These are phyloP conservation scores for Nicotiana tabacum DNA, from an alignment of 257 asterid species.

Conservation along the genomic window DNA sequence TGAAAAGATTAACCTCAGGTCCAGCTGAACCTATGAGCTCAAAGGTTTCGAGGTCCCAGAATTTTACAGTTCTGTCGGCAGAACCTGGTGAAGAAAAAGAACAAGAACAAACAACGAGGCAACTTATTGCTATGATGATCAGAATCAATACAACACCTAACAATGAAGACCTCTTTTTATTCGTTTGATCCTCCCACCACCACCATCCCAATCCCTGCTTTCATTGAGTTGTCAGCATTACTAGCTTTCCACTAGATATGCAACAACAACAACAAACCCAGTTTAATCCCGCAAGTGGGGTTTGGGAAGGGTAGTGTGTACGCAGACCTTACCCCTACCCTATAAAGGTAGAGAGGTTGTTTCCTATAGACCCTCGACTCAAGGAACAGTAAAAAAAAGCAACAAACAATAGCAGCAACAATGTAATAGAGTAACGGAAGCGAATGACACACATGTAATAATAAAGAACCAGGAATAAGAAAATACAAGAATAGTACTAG, in stretches of 20 bases:
- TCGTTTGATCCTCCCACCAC: constrained; percentile 5
- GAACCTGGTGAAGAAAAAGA: constrained; percentile 60
- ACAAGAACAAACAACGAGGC: constrained; percentile 2
- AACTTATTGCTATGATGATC: neutral
- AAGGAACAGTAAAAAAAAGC: too few species aligned
- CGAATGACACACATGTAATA: too few species aligned
- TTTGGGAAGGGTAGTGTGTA: too few species aligned
- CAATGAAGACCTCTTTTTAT: constrained; percentile 1
- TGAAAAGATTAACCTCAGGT: constrained; percentile 63
- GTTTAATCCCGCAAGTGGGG: too few species aligned
- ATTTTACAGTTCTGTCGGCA: constrained; percentile 90
- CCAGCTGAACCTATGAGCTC: constrained; percentile 95
- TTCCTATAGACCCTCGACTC: too few species aligned
- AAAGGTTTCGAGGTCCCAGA: constrained; percentile 99
- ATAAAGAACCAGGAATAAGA: too few species aligned
- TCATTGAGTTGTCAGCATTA: neutral
- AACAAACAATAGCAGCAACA: too few species aligned
- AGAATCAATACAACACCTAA: neutral
- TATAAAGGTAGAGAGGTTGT: too few species aligned
- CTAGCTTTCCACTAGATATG: neutral
- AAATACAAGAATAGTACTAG: too few species aligned
- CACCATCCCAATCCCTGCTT: constrained; percentile 6
- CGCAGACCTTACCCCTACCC: too few species aligned
- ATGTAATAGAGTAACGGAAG: too few species aligned
- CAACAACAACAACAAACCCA: neutral